Conservation (phyloP, 306 rosid genomes). For the Glycine soja region DNA sequence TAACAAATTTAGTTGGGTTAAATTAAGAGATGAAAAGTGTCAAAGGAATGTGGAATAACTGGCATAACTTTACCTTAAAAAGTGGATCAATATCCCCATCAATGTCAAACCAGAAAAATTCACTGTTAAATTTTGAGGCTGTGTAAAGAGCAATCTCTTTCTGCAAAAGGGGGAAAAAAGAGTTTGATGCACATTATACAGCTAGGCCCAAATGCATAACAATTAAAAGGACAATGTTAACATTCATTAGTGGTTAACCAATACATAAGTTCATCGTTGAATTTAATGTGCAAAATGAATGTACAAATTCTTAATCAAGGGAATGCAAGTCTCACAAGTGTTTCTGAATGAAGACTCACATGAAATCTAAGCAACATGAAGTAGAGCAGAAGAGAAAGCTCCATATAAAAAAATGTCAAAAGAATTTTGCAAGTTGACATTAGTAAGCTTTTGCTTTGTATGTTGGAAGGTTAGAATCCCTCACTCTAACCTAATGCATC, state of each 20-base stretch:
- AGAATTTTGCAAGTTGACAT: conserved; percentile 18
- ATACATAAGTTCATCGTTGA: conserved; percentile 25
- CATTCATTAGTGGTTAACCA: not conserved
- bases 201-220: conserved; percentile 36
- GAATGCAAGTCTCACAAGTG: not conserved
- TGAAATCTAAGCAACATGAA: conserved; percentile 9
- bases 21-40: conserved; percentile 28
- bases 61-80: conserved; percentile 72
- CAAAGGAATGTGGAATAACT: conserved; percentile 3
- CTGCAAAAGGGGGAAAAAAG: conserved; percentile 59
- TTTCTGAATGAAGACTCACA: conserved; percentile 16
- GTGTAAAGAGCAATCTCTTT: conserved; percentile 96
- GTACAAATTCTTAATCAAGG: conserved; percentile 13
- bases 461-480: conserved; percentile 16
- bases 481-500: conserved; percentile 20
- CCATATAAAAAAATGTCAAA: not conserved
- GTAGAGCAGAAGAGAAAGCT: conserved; percentile 11
- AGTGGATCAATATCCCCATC: conserved; percentile 92
- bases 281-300: conserved; percentile 33
- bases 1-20: conserved; percentile 19
- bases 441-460: not conserved
- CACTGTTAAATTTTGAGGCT: conserved; percentile 77
- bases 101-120: conserved; percentile 84
- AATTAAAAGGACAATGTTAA: conserved; percentile 34
- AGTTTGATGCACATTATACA: conserved; percentile 31